Conservation (phyloP, 768 basidiomycete genomes). For the Cantharellus cinnabarinus region DNA sequence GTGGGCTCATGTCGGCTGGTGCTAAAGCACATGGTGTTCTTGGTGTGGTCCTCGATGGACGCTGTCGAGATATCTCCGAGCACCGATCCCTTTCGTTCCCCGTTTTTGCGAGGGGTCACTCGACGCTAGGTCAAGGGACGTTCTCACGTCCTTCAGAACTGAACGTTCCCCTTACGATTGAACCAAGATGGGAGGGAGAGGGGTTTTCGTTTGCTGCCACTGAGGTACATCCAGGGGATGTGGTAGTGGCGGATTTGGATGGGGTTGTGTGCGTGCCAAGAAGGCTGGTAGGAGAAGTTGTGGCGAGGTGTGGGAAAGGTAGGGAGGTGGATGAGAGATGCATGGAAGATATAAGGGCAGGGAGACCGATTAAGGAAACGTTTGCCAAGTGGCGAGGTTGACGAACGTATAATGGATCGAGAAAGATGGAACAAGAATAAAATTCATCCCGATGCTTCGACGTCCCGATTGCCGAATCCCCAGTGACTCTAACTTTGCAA, state of each 20-base stretch:
- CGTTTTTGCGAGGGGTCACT: conserved; percentile 63
- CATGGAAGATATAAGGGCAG: conserved; percentile 52
- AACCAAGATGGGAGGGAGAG: conserved; percentile 17
- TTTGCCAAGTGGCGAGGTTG: conserved; percentile 45
- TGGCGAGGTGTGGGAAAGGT: conserved; percentile 35
- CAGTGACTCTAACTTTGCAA: too few relatives aligned
- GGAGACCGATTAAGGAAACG: conserved; percentile 53
- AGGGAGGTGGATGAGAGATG: conserved; percentile 49
- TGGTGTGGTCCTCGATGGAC: conserved; percentile 57
- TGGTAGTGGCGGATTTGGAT: conserved; percentile 72
- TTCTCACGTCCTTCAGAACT: conserved; percentile 66
- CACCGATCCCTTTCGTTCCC: conserved; percentile 50
- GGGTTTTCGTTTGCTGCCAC: conserved; percentile 29
- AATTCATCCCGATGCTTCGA: too few relatives aligned
- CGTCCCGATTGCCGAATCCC: too few relatives aligned
- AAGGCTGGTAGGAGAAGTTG: conserved; percentile 31
- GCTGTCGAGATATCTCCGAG: conserved; percentile 69
- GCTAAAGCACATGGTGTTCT: conserved; percentile 47
- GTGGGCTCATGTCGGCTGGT: conserved; percentile 72
- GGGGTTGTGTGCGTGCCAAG: conserved; percentile 70
- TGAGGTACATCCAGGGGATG: conserved; percentile 50
- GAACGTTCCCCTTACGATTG: conserved; percentile 35
- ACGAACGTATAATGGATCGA: not conserved
- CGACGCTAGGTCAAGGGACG: conserved; percentile 69
- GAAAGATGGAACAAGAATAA: too few relatives aligned